phyloP scores from a whole-genome alignment of 139 green algal species.

The Chlamydomonas asymmetrica region DNA sequence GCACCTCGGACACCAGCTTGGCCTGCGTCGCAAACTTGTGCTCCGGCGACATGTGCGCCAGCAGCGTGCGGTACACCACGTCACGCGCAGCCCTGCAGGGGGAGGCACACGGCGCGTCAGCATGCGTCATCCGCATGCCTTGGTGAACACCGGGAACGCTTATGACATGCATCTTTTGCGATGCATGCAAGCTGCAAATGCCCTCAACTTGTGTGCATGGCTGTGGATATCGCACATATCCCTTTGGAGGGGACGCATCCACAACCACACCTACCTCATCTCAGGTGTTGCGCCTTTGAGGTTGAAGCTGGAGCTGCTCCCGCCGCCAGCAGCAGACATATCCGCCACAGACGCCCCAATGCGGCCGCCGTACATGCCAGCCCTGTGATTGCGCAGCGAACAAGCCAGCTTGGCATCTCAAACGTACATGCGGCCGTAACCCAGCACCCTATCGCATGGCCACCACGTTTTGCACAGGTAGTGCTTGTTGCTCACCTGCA shows the following conservation, averaged over 20 bases:
- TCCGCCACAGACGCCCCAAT: too few relatives aligned
- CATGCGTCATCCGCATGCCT: too few relatives aligned
- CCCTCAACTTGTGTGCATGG: neutral
- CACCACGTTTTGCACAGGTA: neutral
- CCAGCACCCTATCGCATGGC: neutral
- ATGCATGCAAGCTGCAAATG: neutral
- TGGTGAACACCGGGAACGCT: too few relatives aligned
- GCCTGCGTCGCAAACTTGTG: conserved; percentile 76
- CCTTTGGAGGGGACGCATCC: neutral
- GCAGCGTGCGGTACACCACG: conserved; percentile 62
- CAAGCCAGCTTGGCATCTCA: too few relatives aligned
- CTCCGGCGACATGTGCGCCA: conserved; percentile 80
- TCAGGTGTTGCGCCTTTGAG: conserved; percentile 37
- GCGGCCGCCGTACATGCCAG: conserved; percentile 30
- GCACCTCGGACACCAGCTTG: conserved; percentile 72
- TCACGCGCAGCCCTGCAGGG: conserved; percentile 47
- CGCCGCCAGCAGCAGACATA: neutral
- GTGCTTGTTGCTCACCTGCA: conserved; percentile 40
- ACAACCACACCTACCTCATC: conserved; percentile 7
- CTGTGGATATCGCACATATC: neutral
- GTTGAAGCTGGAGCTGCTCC: conserved; percentile 7
- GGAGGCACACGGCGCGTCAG: too few relatives aligned
- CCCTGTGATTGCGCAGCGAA: too few relatives aligned
- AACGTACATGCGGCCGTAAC: too few relatives aligned
- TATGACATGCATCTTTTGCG: too few relatives aligned